Evolutionary conservation across 2,329 filamentous ascomycete genomes (phyloP), one percentile per base, ranked within the genome.

Genomic region (Colletotrichum camelliae): DNA sequence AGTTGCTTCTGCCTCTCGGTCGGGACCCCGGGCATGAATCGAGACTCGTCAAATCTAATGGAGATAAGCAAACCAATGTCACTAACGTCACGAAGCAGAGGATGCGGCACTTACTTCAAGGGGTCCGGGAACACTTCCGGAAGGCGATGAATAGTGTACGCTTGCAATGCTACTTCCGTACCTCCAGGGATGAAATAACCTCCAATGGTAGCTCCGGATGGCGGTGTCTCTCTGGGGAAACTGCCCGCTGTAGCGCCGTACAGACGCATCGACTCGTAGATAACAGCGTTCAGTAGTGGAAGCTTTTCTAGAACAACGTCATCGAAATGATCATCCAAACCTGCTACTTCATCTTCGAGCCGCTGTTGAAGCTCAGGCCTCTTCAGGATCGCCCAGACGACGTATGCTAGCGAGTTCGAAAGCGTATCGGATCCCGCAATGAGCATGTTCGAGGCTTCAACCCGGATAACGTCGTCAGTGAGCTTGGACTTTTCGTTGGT

Each of bases 341-440:
- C 48, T 7, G 67, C 75, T 1, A 89, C 77, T 76, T 87, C 85
- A 2, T 79, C 74, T 1, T 85, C 78, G 1, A 89, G 80, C 4
- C 74, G 77, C 4, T 79, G 77, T 55, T 81, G 81, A 18, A 87
- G 73, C 0, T 78, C 70, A 0, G 83, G 81, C 29, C 81, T 76
- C n/a, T 78, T 75, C 69, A 82, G 84, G 13, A 87, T 78, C 4
- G 80, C 79, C 85, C 85, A 89, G 8, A 86, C 78, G 0, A 88
- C 79, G 71, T 89, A 91, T 0, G 88, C 90, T 33, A 91, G 76
- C 0, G 87, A 87, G 15, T 85, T 83, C 2, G 88, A 86, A 0
- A 89, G 90, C 0, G 89, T 91, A 74, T 90, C 89, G 48, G 84
- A 88, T 3, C 89, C 89, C 1, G 88, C 89, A 8, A 88, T 74